phyloP scores from a whole-genome alignment of 306 rosid species.

The Vigna mungo region DNA sequence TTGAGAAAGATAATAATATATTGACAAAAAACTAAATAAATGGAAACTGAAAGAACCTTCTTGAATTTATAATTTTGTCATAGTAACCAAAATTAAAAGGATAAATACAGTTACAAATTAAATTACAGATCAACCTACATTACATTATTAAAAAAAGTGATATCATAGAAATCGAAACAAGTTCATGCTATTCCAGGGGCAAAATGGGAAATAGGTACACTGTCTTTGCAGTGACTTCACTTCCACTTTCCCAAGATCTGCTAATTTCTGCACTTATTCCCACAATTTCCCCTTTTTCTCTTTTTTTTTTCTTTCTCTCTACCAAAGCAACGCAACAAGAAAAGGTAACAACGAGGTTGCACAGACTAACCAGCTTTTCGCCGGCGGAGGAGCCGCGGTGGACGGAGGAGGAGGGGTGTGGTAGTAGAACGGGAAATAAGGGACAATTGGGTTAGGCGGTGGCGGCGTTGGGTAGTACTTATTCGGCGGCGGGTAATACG shows the following conservation, averaged over 20 bases:
- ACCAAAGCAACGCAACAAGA: slow-evolving; percentile 53
- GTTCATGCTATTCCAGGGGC: background rate
- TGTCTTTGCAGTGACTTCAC: slow-evolving; percentile 38
- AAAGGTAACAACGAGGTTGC: slow-evolving; percentile 28
- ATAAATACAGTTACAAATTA: slow-evolving; percentile 43
- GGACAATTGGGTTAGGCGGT: slow-evolving; percentile 96
- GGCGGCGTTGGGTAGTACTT: slow-evolving; percentile 72
- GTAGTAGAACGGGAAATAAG: slow-evolving; percentile 86
- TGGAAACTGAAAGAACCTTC: background rate
- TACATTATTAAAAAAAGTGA: background rate
- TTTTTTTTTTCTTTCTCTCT: background rate
- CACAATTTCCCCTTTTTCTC: background rate
- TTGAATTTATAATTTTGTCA: background rate
- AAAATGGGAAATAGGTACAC: slow-evolving; percentile 25
- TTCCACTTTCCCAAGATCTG: slow-evolving; percentile 61
- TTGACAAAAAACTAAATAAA: background rate
- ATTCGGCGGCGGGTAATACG: slow-evolving; percentile 63
- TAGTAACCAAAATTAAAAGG: slow-evolving; percentile 28
- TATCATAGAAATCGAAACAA: background rate
- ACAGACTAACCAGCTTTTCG: slow-evolving; percentile 26
- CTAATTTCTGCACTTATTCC: slow-evolving; percentile 56
- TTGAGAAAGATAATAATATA: too few relatives aligned
- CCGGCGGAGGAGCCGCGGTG: slow-evolving; percentile 42
- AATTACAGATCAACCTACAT: slow-evolving; percentile 43
- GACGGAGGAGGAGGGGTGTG: slow-evolving; percentile 77